Evolutionary conservation across 805 yeast genomes (phyloP), one percentile per base, ranked within the genome.

Genomic region (Saccharomycopsis sp.): DNA sequence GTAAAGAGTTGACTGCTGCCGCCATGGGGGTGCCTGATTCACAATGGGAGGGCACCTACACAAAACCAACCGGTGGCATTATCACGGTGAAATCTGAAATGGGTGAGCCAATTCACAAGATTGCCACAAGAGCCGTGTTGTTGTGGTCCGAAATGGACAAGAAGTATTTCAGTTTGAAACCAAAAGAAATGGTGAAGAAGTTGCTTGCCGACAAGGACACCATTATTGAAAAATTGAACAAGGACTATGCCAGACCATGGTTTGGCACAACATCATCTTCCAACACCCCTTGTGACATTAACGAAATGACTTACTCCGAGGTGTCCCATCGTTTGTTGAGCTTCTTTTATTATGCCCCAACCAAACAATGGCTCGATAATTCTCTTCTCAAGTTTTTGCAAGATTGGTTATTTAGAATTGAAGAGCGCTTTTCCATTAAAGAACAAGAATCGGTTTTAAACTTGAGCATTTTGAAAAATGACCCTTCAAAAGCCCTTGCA

Each of bases 91-190:
- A 84, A 60, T 89, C 97, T 13, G 99, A 92, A 70, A 92, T 92
- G 98, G 98, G 99, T 60, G 98, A 92, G 69, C 98, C 98, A 57
- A 92, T 92, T 58, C 99, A 92, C 67, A 92, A 92, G 70, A 75
- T 92, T 52, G 97, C 98, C 22, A 92, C 99, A 45, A 80, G 98
- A 62, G 96, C 96, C 71, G 97, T 92, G 46, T 60, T 84, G 64
- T 77, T 92, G 61, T 92, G 99, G 98, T 84, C 86, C 61, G 97
- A 92, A 67, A 70, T 92, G 67, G 99, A 92, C 64, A 89, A 85
- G 52, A 85, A 95, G 35, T 75, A 92, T 53, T 89, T 92, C 72
- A 73, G 76, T 54, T 71, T 87, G 61, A 96, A 98, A 59, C 87
- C 88, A 71, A 77, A 77, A 60, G 85, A 86, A 61, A 66, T 88